Evolutionary conservation across 306 rosid genomes (phyloP), one percentile per base, ranked within the genome.

Genomic region (Casuarina glauca): DNA sequence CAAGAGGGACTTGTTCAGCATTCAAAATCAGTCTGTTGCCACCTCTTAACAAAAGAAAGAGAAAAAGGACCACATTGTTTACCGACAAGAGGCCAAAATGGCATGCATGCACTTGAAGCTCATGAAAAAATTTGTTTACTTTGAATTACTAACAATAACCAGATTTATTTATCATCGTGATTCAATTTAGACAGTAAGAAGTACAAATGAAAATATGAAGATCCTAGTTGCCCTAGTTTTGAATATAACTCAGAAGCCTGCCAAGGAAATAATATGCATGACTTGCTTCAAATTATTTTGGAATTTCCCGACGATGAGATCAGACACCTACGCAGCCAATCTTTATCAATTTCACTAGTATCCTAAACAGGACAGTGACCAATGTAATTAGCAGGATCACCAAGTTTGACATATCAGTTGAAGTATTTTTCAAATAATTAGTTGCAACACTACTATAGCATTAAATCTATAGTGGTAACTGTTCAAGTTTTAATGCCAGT

Each of bases 281-380:
- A 17, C 26, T 13, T 66, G 36, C 15, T n/a, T 66, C 49, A 8
- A 64, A 66, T 20, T 17, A 66, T 0, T 41, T 66, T 42, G 50
- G 50, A 17, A 42, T 66, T 39, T 66, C 71, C 26, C 17, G 3
- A 66, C 35, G 4, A 7, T 17, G 20, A 3, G 35, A 42, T 52
- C 38, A 15, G 16, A 53, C 5, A 43, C 81, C 90, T 83, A 92
- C 63, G 82, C 88, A 68, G 86, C 97, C 97, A 90, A 55, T 92
- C 97, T 74, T 90, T 94, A 74, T 92, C 94, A n/a, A 87, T 89
- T 77, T 43, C 87, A 78, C 81, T 45, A 20, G 57, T 19, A 85
- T 79, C 89, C 97, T 91, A 78, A 44, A 73, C 54, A 68, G 9
- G 38, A 79, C 49, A 49, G 7, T 81, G 36, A 41, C 2, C 32